Base-by-base conservation (phyloP, 1,139 yeast species). In the Diutina siamensis region DNA sequence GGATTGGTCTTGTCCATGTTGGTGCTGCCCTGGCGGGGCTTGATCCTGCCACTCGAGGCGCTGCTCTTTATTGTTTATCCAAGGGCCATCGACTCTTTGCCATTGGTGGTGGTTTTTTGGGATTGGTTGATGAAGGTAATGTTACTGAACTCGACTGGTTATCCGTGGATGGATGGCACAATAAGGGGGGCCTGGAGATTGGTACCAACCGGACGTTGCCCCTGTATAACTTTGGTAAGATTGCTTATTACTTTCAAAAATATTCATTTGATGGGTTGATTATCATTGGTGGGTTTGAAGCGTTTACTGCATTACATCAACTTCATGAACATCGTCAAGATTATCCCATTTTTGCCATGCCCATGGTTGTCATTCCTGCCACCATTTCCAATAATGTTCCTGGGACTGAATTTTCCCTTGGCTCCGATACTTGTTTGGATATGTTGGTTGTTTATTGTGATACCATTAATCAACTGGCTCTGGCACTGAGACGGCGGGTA, bases 21-120 rank as follows among this genome's bases (percentile, higher is more conserved):
- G 94, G 94, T 54, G 94, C 94, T 1, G 88, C 92, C 27, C 83
- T 88, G 15, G 85, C 87, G 48, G 92, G 88, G 47, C 72, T 83
- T 74, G 83, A 83, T 54, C 74, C 85, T 47, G 88, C 88, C 2
- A 82, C 83, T 15, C 74, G 83, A 57, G 80, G 92, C 21, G 82
- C 83, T 59, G 82, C 87, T 3, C 69, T 83, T 19, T 83, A 78
- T 63, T 79, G 88, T 65, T 65, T 83, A 65, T 80, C 89, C 3
- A 74, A 76, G 54, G 94, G 94, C 34, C 94, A 83, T 62, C 75
- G 64, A 44, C 82, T 85, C 19, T 79, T 65, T 56, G 89, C 88
- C 17, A 81, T 83, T 49, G 78, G 80, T 57, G 81, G 83, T 57
- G 92, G 92, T n/a, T n/a, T n/a, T n/a, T 15, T 83, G 83, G 64